Conservation (phyloP, 768 basidiomycete species). For the Lyophyllum shimeji region DNA sequence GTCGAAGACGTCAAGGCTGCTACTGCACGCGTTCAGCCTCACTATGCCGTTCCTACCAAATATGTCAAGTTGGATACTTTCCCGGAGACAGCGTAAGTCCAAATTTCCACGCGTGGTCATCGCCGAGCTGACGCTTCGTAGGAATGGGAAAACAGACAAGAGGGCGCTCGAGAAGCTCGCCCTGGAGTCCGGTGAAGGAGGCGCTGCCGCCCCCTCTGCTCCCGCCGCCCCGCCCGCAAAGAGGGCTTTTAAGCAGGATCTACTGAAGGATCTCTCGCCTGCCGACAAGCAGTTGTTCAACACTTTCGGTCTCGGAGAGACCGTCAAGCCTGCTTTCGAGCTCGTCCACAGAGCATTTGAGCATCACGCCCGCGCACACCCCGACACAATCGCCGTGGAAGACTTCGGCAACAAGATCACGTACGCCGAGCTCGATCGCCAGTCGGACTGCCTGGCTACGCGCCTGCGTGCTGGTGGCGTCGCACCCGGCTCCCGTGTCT, state of each 20-base stretch:
- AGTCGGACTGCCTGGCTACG: conserved; percentile 43
- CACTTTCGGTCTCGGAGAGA: conserved; percentile 6
- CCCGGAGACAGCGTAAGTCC: conserved; percentile 25
- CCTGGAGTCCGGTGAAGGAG: conserved; percentile 16
- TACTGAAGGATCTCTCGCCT: conserved; percentile 1
- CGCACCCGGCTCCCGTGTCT: conserved; percentile 46
- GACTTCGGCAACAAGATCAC: conserved; percentile 46
- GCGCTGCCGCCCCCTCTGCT: too few relatives aligned
- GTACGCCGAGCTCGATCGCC: conserved; percentile 48
- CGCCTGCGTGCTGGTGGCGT: conserved; percentile 43
- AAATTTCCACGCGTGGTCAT: conserved; percentile 40
- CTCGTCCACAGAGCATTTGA: conserved; percentile 9
- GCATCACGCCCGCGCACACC: conserved; percentile 4
- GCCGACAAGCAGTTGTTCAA: conserved; percentile 8
- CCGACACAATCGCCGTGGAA: conserved; percentile 30
- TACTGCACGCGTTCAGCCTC: conserved; percentile 10
- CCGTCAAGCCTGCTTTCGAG: background rate
- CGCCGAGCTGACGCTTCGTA: background rate
- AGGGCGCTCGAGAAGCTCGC: conserved; percentile 41
- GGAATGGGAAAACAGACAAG: conserved; percentile 26
- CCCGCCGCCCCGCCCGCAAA: background rate
- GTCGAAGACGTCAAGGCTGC: conserved; percentile 11
- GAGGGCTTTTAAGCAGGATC: conserved; percentile 7
- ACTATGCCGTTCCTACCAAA: conserved; percentile 11
- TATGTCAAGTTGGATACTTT: conserved; percentile 2